A percentile compares a stretch with the other conserved stretches of the same genome.
phyloP scores from a whole-genome alignment of 2,329 filamentous ascomycete genomes.

The Ilyonectria destructans region DNA sequence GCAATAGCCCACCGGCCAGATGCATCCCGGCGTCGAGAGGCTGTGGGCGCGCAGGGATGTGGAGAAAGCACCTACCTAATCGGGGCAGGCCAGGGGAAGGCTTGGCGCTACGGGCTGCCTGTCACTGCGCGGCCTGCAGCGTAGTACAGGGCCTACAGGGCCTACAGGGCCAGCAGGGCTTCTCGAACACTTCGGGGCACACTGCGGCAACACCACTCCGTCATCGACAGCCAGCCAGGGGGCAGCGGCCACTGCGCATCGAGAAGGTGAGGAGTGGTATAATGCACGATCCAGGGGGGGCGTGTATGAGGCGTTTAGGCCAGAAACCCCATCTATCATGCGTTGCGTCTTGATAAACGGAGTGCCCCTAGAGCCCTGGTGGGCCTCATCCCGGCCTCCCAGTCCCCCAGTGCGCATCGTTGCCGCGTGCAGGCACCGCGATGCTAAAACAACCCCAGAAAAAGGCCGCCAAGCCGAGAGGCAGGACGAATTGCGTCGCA shows the following conservation, averaged over 20 bases:
- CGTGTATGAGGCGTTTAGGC: too few relatives aligned
- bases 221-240: neutral
- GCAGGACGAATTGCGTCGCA: too few relatives aligned
- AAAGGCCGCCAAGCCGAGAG: neutral
- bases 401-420: neutral
- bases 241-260: too few relatives aligned
- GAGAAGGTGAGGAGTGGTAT: too few relatives aligned
- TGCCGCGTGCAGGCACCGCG: neutral
- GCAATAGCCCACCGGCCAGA: conserved; percentile 30
- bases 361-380: too few relatives aligned
- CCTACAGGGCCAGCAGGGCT: neutral
- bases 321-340: too few relatives aligned
- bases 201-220: neutral
- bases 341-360: too few relatives aligned
- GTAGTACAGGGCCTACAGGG: neutral
- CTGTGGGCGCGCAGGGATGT: conserved; percentile 1
- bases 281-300: too few relatives aligned
- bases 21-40: conserved; percentile 2
- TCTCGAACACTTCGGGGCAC: neutral
- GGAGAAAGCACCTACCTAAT: conserved; percentile 28
- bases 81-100: conserved; percentile 1
- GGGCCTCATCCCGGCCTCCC: neutral
- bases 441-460: neutral
- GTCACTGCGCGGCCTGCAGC: neutral
- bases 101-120: neutral